phyloP scores from a whole-genome alignment of 495 filamentous ascomycete species.

The Staphylotrichum longicolle region DNA sequence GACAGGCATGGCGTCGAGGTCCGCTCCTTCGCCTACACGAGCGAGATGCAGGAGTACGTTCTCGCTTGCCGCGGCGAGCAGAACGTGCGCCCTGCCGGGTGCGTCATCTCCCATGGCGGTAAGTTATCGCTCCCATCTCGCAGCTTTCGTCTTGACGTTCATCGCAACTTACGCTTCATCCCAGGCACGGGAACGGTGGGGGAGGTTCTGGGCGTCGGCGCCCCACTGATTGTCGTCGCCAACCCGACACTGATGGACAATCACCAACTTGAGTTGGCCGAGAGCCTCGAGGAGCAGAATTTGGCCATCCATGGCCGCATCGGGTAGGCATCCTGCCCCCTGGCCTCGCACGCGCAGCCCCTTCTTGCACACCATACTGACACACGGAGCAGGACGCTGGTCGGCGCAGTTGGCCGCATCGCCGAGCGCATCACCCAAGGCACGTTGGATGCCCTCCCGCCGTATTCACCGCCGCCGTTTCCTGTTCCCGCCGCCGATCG shows the following conservation, averaged over 20 bases:
- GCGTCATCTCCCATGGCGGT: slow-evolving; percentile 93
- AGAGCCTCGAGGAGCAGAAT: slow-evolving; percentile 63
- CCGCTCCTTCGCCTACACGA: slow-evolving; percentile 63
- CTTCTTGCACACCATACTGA: not conserved
- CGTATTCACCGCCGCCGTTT: slow-evolving; percentile 33
- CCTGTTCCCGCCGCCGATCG: slow-evolving; percentile 33
- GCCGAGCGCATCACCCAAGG: slow-evolving; percentile 26
- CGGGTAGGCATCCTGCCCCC: slow-evolving; percentile 47
- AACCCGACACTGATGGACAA: slow-evolving; percentile 82
- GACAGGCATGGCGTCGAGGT: slow-evolving; percentile 45
- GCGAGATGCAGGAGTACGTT: slow-evolving; percentile 56
- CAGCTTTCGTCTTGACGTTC: not conserved
- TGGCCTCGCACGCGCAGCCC: not conserved
- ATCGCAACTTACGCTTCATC: slow-evolving; percentile 18
- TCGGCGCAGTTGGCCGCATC: slow-evolving; percentile 27
- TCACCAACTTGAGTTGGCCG: slow-evolving; percentile 84
- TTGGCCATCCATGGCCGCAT: slow-evolving; percentile 67
- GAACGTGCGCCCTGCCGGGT: slow-evolving; percentile 44
- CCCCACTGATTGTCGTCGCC: slow-evolving; percentile 79
- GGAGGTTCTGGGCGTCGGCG: slow-evolving; percentile 64
- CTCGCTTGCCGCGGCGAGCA: slow-evolving; percentile 32
- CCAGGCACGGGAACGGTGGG: slow-evolving; percentile 87
- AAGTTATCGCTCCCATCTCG: slow-evolving; percentile 28
- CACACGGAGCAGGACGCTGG: slow-evolving; percentile 28
- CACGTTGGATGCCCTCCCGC: slow-evolving; percentile 30